Base-by-base conservation (phyloP, 257 asterid genomes). In the Voacanga thouarsii region DNA sequence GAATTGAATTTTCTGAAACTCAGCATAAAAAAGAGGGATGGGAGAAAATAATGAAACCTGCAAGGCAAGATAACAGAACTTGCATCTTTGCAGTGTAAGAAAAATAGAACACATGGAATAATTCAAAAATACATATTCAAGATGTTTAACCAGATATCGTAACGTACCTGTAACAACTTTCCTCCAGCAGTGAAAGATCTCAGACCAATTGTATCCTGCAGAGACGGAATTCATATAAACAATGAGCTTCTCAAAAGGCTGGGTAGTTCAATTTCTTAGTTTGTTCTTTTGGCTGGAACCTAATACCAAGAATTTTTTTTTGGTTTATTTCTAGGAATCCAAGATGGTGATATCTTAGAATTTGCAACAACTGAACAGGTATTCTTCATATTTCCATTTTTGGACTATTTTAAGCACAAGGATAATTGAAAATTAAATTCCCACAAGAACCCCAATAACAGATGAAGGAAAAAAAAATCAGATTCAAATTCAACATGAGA, bases 131-230 rank as follows among this genome's bases (percentile, higher is more conserved):
- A 49, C 26, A 39, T 51, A 51, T 23, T 74, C 44, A 37, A 66
- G 57, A 28, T 44, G 15, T 51, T 21, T 11, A 45, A 65, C 21
- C 23, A 24, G 15, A 68, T 15, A 45, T 15, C 24, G 76, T 82
- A 69, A 33, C 78, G 75, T 84, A 94, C 99, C 98, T 96, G 99
- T 74, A 96, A 83, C 80, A 94, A 83, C 88, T 96, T 96, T 72
- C 99, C 99, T 44, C 98, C 99, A 87, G 99, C 98, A 76, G 99
- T 94, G 82, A 96, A 89, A 75, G 99, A 96, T 87, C 99, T 87
- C 80, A 94, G 85, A 81, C 99, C 99, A 82, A 96, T 89, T 45
- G 97, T 87, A 85, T 94, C 98, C 99, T 96, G 90, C 83, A 82
- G 74, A 80, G 79, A 79, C n/a, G n/a, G n/a, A 44, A 64, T 75